Conservation (phyloP, 208 protist genomes). For the Wallacemonas sp. region DNA sequence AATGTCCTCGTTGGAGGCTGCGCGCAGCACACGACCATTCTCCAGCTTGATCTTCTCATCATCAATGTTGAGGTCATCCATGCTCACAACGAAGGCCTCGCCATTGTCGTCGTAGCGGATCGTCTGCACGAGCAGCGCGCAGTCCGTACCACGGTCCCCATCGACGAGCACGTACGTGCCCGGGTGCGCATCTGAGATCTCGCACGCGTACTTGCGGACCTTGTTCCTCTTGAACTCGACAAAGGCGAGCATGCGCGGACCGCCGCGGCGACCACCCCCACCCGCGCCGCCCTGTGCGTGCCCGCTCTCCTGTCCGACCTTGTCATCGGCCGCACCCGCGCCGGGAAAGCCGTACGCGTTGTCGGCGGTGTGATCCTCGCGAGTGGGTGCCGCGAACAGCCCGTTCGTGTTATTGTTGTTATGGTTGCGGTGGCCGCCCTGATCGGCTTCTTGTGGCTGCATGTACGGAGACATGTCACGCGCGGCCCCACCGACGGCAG, state of each 20-base stretch:
- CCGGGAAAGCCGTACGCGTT: conserved; percentile 17
- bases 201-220: conserved; percentile 74
- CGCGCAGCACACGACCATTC: conserved; percentile 69
- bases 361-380: neutral
- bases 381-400: conserved; percentile 10
- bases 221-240: conserved; percentile 87
- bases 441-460: neutral
- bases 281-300: neutral
- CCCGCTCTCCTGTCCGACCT: no score
- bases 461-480: neutral
- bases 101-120: conserved; percentile 43
- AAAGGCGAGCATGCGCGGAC: conserved; percentile 55
- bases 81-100: conserved; percentile 47
- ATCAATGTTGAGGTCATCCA: conserved; percentile 71
- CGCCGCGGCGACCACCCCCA: neutral
- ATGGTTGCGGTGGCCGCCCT: neutral
- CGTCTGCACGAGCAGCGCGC: conserved; percentile 83
- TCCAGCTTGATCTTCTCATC: conserved; percentile 81
- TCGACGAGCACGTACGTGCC: conserved; percentile 89
- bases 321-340: conserved; percentile 7
- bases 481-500: neutral
- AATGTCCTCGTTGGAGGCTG: conserved; percentile 71
- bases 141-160: conserved; percentile 86
- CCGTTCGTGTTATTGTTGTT: conserved; percentile 20
- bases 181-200: conserved; percentile 45